Evolutionary conservation across 2,329 filamentous ascomycete genomes (phyloP), one percentile per base, ranked within the genome.

Genomic region (Xylariales sp.): DNA sequence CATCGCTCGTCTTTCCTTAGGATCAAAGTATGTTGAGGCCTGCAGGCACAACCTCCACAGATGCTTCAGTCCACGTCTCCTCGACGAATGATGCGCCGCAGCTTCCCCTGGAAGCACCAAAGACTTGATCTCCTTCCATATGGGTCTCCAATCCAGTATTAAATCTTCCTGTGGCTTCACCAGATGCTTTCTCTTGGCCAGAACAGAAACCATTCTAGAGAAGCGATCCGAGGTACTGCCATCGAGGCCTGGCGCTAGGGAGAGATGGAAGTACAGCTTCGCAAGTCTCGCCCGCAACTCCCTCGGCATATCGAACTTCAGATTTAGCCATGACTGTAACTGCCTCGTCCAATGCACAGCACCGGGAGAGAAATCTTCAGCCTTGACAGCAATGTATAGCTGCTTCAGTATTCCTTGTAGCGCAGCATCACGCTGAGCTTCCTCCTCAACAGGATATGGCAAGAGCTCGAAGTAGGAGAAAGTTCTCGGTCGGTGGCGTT

Each of bases 301-400:
- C 54, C 87, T 81, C 35, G 88, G 88, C 60, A 95, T 88, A 67
- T 98, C 91, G 60, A 98, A 98, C 73, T 98, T 98, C 64, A 98
- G 80, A 40, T 85, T 86, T 51, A 98, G 74, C 93, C 94, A 98
- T 64, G 86, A 88, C 59, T 90, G 82, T 35, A 98, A 82, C 76
- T 98, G 93, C 52, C 91, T 82, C 12, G 93, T 96, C 93, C 93
- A 98, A 65, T 98, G 91, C 46, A 95, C 74, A 20, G 91, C 93
- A 24, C 93, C 93, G 0, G 91, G 88, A 18, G 86, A 84, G 64
- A 97, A 97, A 64, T 98, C 93, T 51, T 95, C 89, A 3, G 93
- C 85, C 59, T 89, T 84, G 49, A 98, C 75, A 43, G 91, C 80
- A 53, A 96, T 87, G 62, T 95, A 97, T 21, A 98, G 82, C 58